Evolutionary conservation across 164 flowering plant species (phyloP).

Genomic region (Echeveria elegans): DNA sequence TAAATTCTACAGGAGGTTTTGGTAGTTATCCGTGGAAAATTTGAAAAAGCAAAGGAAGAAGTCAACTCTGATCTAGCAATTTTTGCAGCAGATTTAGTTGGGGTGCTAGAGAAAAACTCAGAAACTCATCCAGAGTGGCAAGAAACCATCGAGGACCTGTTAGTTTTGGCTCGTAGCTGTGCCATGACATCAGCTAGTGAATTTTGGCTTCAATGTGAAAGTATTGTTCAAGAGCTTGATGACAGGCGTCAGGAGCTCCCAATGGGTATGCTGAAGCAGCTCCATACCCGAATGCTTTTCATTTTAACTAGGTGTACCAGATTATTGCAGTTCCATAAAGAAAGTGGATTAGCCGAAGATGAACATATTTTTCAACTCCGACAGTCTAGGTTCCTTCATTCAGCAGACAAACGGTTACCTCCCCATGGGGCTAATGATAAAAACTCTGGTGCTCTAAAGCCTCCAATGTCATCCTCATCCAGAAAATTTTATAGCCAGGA

Average conservation of each 20-base stretch:
- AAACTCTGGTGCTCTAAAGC: slow-evolving; percentile 26
- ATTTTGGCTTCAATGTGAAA: slow-evolving; percentile 99
- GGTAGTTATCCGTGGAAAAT: slow-evolving; percentile 71
- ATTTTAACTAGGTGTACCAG: slow-evolving; percentile 96
- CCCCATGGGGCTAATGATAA: slow-evolving; percentile 36
- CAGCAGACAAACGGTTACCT: slow-evolving; percentile 52
- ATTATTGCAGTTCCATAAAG: slow-evolving; percentile 94
- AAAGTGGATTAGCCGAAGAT: slow-evolving; percentile 86
- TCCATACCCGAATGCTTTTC: slow-evolving; percentile 97
- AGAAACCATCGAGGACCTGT: slow-evolving; percentile 87
- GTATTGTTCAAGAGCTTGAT: slow-evolving; percentile 97
- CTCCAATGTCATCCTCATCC: slow-evolving; percentile 28
- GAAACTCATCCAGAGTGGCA: slow-evolving; percentile 95
- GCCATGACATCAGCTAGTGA: slow-evolving; percentile 88
- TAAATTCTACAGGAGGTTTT: slow-evolving; percentile 59
- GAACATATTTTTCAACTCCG: slow-evolving; percentile 58
- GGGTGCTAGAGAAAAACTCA: slow-evolving; percentile 83
- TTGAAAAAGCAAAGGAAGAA: slow-evolving; percentile 99
- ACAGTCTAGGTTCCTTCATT: slow-evolving; percentile 51
- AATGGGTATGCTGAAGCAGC: slow-evolving; percentile 84
- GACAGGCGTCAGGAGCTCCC: slow-evolving; percentile 96
- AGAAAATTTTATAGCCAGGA: slow-evolving; percentile 89
- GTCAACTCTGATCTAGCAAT: slow-evolving; percentile 90
- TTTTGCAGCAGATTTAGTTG: slow-evolving; percentile 92
- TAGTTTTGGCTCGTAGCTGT: slow-evolving; percentile 87